phyloP scores from a whole-genome alignment of 257 asterid species.

The Fraxinus cuspidata region DNA sequence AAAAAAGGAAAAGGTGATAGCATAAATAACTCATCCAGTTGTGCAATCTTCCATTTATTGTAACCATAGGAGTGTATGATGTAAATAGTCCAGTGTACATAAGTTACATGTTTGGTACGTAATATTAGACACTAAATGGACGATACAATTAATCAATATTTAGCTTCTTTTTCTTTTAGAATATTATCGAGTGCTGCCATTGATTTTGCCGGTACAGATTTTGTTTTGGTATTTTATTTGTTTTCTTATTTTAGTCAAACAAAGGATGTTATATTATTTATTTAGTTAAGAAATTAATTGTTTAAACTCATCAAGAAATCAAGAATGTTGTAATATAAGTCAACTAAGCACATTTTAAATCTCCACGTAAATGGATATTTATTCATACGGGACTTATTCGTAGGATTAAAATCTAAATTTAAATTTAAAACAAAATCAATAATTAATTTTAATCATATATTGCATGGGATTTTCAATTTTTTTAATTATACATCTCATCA shows the following conservation, averaged over 20 bases:
- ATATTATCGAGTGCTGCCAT: background rate
- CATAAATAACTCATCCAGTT: conserved; percentile 16
- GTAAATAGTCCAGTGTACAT: conserved; percentile 43
- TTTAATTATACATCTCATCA: too few relatives aligned
- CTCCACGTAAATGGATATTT: background rate
- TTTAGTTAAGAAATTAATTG: background rate
- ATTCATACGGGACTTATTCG: background rate
- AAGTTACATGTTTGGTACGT: background rate
- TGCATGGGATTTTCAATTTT: too few relatives aligned
- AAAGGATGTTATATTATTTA: background rate
- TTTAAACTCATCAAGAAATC: background rate
- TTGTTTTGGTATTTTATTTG: too few relatives aligned
- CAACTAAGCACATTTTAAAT: background rate
- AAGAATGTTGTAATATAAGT: too few relatives aligned
- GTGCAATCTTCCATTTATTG: conserved; percentile 34
- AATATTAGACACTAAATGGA: background rate
- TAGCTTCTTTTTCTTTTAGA: background rate
- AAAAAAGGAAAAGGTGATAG: conserved; percentile 18
- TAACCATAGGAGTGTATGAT: conserved; percentile 25
- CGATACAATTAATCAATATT: too few relatives aligned
- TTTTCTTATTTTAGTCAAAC: background rate
- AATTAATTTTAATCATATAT: too few relatives aligned
- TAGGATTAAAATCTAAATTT: too few relatives aligned
- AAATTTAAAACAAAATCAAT: too few relatives aligned
- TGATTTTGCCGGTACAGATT: too few relatives aligned